These are phyloP conservation scores for Solanum neorickii DNA, from an alignment of 257 asterid genomes.

Conservation along the genomic window DNA sequence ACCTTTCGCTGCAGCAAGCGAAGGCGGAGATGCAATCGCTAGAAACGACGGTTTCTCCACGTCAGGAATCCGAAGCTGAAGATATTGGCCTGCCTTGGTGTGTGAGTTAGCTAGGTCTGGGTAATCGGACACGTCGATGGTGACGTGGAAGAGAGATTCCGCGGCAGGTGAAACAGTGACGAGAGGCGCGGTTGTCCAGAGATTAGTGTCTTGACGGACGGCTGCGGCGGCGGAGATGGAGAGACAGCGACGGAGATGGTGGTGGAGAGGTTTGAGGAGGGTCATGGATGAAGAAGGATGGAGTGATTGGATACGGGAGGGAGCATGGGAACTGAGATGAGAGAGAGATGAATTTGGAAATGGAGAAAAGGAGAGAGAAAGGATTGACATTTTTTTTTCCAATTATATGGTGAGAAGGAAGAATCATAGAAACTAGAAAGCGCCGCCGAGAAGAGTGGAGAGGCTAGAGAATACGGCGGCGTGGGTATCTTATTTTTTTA, in stretches of 20 bases:
- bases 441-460: slow-evolving; percentile 39
- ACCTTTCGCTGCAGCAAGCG: slow-evolving; percentile 42
- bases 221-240: slow-evolving; percentile 45
- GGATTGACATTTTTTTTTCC: slow-evolving; percentile 35
- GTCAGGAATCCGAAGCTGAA: slow-evolving; percentile 55
- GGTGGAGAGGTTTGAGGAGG: slow-evolving; percentile 36
- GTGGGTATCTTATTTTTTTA: not conserved
- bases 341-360: slow-evolving; percentile 8
- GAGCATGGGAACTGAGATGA: slow-evolving; percentile 43
- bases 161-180: slow-evolving; percentile 56
- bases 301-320: slow-evolving; percentile 18
- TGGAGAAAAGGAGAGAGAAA: slow-evolving; percentile 14
- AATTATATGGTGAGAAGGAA: not conserved
- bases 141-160: slow-evolving; percentile 48
- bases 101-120: slow-evolving; percentile 61
- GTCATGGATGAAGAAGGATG: slow-evolving; percentile 37
- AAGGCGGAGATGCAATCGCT: slow-evolving; percentile 85
- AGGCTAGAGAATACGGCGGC: not conserved
- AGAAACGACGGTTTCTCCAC: slow-evolving; percentile 47
- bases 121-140: slow-evolving; percentile 68
- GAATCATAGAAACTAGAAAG: slow-evolving; percentile 20
- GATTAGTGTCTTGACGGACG: slow-evolving; percentile 32
- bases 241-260: slow-evolving; percentile 30
- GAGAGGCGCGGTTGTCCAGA: slow-evolving; percentile 51
- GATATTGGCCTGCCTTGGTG: slow-evolving; percentile 66